A percentile compares a stretch with the other conserved stretches of the same genome.
phyloP scores from a whole-genome alignment of 129 eudicot species.

The Apium graveolens region DNA sequence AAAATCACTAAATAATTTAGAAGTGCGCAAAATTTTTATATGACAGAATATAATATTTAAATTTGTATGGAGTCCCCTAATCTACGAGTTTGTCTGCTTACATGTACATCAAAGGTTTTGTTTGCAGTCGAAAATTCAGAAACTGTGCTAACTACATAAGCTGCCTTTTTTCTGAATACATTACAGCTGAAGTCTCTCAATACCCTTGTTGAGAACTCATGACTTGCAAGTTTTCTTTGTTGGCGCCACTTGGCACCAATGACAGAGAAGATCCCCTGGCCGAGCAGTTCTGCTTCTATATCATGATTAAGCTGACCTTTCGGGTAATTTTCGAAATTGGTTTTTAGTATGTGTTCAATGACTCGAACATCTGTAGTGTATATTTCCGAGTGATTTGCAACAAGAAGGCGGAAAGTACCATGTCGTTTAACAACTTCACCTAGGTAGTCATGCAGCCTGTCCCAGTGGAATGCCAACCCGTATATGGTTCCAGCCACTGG shows the following conservation, averaged over 20 bases:
- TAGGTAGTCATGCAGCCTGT: slow-evolving; percentile 4
- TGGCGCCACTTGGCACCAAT: background rate
- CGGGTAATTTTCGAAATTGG: background rate
- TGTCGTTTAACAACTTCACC: background rate
- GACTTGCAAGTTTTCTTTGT: background rate
- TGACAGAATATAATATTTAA: background rate
- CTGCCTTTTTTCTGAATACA: background rate
- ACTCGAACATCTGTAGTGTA: slow-evolving; percentile 12
- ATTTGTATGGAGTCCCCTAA: background rate
- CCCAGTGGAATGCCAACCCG: background rate
- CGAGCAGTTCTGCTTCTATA: background rate
- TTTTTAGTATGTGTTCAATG: slow-evolving; percentile 49
- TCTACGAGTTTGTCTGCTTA: background rate
- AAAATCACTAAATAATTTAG: background rate
- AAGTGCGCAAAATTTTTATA: background rate
- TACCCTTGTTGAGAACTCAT: slow-evolving; percentile 1
- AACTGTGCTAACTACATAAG: background rate
- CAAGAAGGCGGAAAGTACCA: background rate
- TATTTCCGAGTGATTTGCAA: background rate
- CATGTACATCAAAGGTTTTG: background rate
- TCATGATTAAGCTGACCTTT: background rate
- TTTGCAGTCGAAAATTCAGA: background rate
- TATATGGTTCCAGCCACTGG: background rate
- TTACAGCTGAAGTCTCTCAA: slow-evolving; percentile 8
- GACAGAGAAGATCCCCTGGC: slow-evolving; percentile 6